Base-by-base conservation (phyloP, 495 filamentous ascomycete species). In the Lophiotrema nucula region DNA sequence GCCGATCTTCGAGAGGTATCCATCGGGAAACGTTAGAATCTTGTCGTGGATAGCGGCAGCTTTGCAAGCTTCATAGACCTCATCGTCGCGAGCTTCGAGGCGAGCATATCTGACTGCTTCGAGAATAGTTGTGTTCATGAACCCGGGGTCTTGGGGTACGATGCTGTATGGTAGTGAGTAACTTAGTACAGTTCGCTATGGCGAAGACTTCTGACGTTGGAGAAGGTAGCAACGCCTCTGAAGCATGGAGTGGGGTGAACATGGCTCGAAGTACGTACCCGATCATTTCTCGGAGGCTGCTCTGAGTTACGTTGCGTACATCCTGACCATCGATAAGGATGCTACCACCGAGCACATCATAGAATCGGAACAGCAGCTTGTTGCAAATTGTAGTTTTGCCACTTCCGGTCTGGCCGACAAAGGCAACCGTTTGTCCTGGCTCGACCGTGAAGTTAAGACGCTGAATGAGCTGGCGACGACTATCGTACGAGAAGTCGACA, bases 261-360 rank as follows among this genome's bases (percentile, higher is more conserved):
- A n/a, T n/a, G n/a, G n/a, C n/a, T n/a, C n/a, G n/a, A n/a, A n/a
- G n/a, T n/a, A n/a, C n/a, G n/a, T n/a, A n/a, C n/a, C n/a, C 87
- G 44, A 91, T 82, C 38, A 77, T 77, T 8, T 81, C 77, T 16
- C 87, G 78, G 21, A 92, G 73, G 64, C 86, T 89, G 56, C 66
- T 76, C 38, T 87, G 74, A 10, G 82, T 86, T 19, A 90, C 77
- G 37, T 87, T 79, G 15, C 80, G 77, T 46, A 91, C 82, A 64
- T 91, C 83, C 49, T 89, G 86, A 3, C 82, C 84, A 66, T 92
- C 88, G 47, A 92, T 87, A n/a, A 70, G 67, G 50, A 92, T 87
- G 2, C 70, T 73, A 1, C 88, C 88, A 12, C 66, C 65, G 3
- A 73, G 78, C 2, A 86, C 77, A 60, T 92, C 85, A 71, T 88